phyloP scores from a whole-genome alignment of 192 early-diverging fungal genomes.

The Umbelopsis isabellina region DNA sequence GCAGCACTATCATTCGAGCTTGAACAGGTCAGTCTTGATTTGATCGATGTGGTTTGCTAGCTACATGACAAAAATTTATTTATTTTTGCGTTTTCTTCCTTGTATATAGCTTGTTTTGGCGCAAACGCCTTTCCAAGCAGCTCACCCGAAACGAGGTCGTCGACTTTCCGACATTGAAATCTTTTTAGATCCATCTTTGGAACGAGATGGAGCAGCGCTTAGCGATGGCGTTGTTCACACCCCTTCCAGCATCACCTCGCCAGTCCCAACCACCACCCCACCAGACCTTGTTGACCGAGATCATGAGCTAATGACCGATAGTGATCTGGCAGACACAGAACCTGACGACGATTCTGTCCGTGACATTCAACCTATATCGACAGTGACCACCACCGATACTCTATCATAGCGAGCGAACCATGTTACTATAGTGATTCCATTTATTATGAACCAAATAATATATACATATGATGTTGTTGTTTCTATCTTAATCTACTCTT shows the following conservation, averaged over 20 bases:
- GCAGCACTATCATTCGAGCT: slow-evolving; percentile 1
- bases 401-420: background rate
- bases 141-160: slow-evolving; percentile 16
- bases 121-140: slow-evolving; percentile 18
- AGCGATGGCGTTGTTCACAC: slow-evolving; percentile 9
- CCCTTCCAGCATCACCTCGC: slow-evolving; percentile 10
- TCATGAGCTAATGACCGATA: slow-evolving; percentile 2
- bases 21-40: background rate
- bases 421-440: background rate
- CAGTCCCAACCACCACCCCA: background rate
- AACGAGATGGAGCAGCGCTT: slow-evolving; percentile 18
- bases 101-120: slow-evolving; percentile 32
- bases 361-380: background rate
- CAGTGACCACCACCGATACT: background rate
- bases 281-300: slow-evolving; percentile 15
- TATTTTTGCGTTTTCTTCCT: background rate
- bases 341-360: slow-evolving; percentile 2
- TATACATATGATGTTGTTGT: background rate
- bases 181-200: slow-evolving; percentile 27
- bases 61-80: background rate
- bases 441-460: background rate
- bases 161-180: slow-evolving; percentile 40
- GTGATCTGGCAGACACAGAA: slow-evolving; percentile 10
- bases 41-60: too few relatives aligned
- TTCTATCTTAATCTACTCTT: background rate